Percentiles rank a stretch among this genome's conserved stretches.
Evolutionary conservation across 129 eudicot species (phyloP).

Genomic region (Saussurea involucrata): DNA sequence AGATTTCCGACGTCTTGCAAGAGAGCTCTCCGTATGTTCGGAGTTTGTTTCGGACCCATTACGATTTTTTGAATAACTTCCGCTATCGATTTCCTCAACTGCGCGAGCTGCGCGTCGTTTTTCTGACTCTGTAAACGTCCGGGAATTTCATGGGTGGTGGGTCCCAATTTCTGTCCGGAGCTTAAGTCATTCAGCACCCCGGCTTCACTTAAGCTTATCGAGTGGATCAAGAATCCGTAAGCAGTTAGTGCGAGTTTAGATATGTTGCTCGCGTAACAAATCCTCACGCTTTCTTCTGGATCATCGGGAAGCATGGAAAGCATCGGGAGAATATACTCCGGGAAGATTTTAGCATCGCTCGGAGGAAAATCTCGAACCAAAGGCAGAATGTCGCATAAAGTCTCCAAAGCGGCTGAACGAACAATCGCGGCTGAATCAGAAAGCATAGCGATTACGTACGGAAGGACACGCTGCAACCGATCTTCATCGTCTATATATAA

Average conservation of each 20-base stretch:
- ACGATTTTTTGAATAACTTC: constrained; percentile 97
- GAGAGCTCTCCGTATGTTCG: constrained; percentile 91
- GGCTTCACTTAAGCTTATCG: constrained; percentile 92
- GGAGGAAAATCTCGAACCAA: constrained; percentile 96
- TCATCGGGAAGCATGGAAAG: constrained; percentile 98
- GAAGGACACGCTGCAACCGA: constrained; percentile 92
- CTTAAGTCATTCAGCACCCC: constrained; percentile 79
- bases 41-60: constrained; percentile 99
- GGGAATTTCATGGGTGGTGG: constrained; percentile 25
- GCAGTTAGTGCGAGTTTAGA: constrained; percentile 92
- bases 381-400: constrained; percentile 88
- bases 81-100: constrained; percentile 79
- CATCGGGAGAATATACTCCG: constrained; percentile 97
- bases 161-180: constrained; percentile 37
- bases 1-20: constrained; percentile 86
- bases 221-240: constrained; percentile 83
- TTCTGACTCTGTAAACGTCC: constrained; percentile 43
- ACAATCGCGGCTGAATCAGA: constrained; percentile 95
- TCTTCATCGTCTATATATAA: constrained; percentile 91
- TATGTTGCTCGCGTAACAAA: constrained; percentile 87
- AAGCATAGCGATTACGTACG: constrained; percentile 86
- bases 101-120: constrained; percentile 73
- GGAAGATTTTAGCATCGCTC: constrained; percentile 94
- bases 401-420: constrained; percentile 96
- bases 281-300: constrained; percentile 92